Conservation (phyloP, 331 rosid genomes). For the Rhamnella rubrinervis region DNA sequence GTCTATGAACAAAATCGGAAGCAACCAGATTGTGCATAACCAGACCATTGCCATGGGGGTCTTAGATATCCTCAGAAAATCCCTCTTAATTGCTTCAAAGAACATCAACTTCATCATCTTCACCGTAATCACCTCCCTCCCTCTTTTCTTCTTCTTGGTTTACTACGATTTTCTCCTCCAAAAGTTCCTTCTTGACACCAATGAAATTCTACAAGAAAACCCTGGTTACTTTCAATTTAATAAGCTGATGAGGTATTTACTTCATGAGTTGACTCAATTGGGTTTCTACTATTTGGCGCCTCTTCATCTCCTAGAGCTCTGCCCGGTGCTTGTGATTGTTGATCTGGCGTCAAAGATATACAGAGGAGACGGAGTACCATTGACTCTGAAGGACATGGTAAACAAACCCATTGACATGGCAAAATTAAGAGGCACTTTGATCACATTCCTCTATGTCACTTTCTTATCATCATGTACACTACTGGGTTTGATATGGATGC, state of each 20-base stretch:
- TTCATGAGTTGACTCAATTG: conserved; percentile 30
- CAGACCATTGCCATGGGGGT: conserved; percentile 7
- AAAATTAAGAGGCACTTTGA: conserved; percentile 33
- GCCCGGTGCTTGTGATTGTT: conserved; percentile 23
- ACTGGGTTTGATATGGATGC: conserved; percentile 28
- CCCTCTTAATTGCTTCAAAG: conserved; percentile 11
- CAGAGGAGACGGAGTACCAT: conserved; percentile 17
- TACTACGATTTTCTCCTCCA: conserved; percentile 37
- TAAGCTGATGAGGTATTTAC: conserved; percentile 16
- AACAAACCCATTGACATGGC: conserved; percentile 19
- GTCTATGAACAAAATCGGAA: neutral
- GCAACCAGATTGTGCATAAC: conserved; percentile 15
- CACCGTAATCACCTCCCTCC: conserved; percentile 35
- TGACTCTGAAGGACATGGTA: conserved; percentile 43
- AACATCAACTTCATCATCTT: conserved; percentile 41
- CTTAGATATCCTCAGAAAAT: conserved; percentile 18
- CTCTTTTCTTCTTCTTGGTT: conserved; percentile 37
- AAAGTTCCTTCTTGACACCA: conserved; percentile 28
- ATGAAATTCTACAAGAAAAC: conserved; percentile 5
- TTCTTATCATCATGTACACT: conserved; percentile 10
- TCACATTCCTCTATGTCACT: conserved; percentile 35
- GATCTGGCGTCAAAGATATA: conserved; percentile 41
- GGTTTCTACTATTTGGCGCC: conserved; percentile 45
- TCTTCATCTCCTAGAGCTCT: conserved; percentile 45
- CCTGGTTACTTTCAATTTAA: neutral